Evolutionary conservation across 176 grass and related monocot genomes (phyloP).

Genomic region (Hyparrhenia diplandra): DNA sequence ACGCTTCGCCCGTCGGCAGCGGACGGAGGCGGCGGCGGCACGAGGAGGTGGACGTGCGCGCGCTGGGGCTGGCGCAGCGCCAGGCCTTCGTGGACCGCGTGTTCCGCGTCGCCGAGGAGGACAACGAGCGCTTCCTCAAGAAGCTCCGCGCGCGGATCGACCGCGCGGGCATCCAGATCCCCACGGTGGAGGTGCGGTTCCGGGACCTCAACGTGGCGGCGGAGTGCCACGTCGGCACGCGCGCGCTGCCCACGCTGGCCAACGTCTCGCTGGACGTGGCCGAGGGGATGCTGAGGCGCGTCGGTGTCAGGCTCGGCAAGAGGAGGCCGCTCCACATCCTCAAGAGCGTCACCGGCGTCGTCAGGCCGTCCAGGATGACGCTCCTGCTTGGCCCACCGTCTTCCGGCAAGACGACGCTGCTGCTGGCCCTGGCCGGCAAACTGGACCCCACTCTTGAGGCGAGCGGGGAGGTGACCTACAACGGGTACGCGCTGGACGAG

Average conservation of each 20-base stretch:
- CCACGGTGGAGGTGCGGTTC: constrained; percentile 79
- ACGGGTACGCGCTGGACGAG: constrained; percentile 62
- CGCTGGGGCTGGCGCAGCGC: constrained; percentile 41
- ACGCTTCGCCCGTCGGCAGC: neutral
- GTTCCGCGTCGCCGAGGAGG: constrained; percentile 65
- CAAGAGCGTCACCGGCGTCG: constrained; percentile 56
- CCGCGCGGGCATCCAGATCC: constrained; percentile 68
- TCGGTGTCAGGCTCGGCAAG: constrained; percentile 49
- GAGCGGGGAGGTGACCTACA: constrained; percentile 61
- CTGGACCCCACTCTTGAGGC: constrained; percentile 59
- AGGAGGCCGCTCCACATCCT: constrained; percentile 60
- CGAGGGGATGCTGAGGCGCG: constrained; percentile 40
- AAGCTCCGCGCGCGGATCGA: constrained; percentile 74
- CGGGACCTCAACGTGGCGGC: constrained; percentile 50
- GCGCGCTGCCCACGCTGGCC: constrained; percentile 69
- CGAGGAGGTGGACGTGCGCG: constrained; percentile 59
- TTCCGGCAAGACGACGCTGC: constrained; percentile 77
- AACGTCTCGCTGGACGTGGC: constrained; percentile 56
- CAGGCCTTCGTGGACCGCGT: constrained; percentile 60
- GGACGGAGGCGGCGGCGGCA: neutral
- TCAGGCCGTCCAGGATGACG: constrained; percentile 75
- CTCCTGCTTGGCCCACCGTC: constrained; percentile 74
- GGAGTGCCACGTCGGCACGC: constrained; percentile 62
- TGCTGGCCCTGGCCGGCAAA: constrained; percentile 75
- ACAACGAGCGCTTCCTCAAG: constrained; percentile 63